A percentile compares a stretch with the other conserved stretches of the same genome.
These are phyloP conservation scores for Breynia disticha DNA, from an alignment of 441 rosid species.

Conservation along the genomic window DNA sequence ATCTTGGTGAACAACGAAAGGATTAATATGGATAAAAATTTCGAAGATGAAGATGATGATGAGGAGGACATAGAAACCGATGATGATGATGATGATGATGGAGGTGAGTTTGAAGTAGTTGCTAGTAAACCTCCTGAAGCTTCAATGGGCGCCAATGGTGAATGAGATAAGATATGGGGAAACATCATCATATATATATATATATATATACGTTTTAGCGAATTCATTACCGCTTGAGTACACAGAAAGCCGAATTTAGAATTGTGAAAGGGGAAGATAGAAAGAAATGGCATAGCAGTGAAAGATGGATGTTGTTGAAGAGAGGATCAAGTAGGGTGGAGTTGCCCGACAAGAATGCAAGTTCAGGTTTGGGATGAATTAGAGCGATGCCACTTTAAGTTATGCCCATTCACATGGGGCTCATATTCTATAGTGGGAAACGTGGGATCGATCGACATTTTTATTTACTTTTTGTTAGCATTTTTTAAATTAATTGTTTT, in stretches of 20 bases:
- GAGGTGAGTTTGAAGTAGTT: conserved; percentile 35
- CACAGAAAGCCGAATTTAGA: no score
- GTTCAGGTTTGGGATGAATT: background rate
- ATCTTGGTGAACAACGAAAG: conserved; percentile 31
- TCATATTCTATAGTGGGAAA: conserved; percentile 19
- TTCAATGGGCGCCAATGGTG: conserved; percentile 12
- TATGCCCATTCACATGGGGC: conserved; percentile 19
- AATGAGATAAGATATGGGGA: conserved; percentile 13
- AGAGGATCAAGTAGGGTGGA: background rate
- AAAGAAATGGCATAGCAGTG: no score
- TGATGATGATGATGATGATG: conserved; percentile 26
- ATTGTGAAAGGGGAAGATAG: no score
- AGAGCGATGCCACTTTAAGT: background rate
- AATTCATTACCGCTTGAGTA: no score
- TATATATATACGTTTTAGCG: background rate
- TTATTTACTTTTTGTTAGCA: background rate
- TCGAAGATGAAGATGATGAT: conserved; percentile 20
- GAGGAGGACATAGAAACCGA: conserved; percentile 34
- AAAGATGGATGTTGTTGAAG: background rate
- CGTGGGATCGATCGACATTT: background rate
- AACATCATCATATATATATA: conserved; percentile 2
- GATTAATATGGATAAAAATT: conserved; percentile 20
- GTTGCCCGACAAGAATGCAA: background rate
- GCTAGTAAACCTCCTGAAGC: conserved; percentile 21
- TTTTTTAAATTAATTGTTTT: conserved; percentile 15